Conservation (phyloP, 805 yeast species). For the Teunomyces atbi region DNA sequence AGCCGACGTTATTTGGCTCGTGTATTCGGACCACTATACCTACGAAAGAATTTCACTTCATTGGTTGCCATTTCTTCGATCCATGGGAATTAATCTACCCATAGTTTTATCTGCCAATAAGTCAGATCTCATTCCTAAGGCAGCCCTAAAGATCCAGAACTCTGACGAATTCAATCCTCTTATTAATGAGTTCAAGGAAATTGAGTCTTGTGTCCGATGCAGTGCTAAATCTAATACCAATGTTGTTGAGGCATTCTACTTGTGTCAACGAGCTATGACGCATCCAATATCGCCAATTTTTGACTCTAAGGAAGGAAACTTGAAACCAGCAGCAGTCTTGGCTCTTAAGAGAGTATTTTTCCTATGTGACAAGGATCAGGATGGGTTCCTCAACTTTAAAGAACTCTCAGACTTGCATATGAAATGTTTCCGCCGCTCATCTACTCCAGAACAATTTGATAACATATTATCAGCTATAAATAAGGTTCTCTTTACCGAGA, state of each 20-base stretch:
- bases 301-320: slow-evolving; percentile 82
- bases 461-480: slow-evolving; percentile 34
- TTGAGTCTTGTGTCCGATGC: slow-evolving; percentile 86
- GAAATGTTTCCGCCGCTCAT: slow-evolving; percentile 65
- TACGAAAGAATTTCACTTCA: slow-evolving; percentile 87
- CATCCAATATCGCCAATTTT: slow-evolving; percentile 91
- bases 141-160: slow-evolving; percentile 42
- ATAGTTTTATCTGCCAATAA: slow-evolving; percentile 89
- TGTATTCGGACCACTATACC: slow-evolving; percentile 90
- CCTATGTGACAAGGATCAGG: slow-evolving; percentile 86
- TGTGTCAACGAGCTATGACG: slow-evolving; percentile 90
- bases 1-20: slow-evolving; percentile 93
- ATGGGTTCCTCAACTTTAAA: slow-evolving; percentile 68
- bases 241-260: slow-evolving; percentile 86
- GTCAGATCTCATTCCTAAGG: slow-evolving; percentile 48
- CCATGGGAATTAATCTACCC: slow-evolving; percentile 91
- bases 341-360: slow-evolving; percentile 83
- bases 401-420: slow-evolving; percentile 71
- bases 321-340: slow-evolving; percentile 72
- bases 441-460: slow-evolving; percentile 34
- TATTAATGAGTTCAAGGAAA: slow-evolving; percentile 87
- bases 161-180: slow-evolving; percentile 84
- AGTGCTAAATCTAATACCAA: slow-evolving; percentile 83
- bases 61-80: slow-evolving; percentile 93
- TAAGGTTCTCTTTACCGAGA: slow-evolving; percentile 30